Evolutionary conservation across 345 rosid species (phyloP), one percentile per base, ranked within the genome.

Genomic region (Ceriops zippeliana): DNA sequence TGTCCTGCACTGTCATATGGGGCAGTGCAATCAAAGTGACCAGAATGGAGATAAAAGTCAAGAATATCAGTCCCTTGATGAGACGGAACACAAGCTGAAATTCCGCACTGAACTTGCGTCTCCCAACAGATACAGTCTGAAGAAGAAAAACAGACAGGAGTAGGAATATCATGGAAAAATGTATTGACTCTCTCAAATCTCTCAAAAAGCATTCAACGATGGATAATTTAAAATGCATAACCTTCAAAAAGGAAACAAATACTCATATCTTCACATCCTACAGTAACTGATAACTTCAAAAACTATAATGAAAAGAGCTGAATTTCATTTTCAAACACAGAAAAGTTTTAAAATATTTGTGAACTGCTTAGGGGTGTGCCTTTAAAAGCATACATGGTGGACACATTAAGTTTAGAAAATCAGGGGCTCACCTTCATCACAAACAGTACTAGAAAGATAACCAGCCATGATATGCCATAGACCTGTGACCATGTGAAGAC

Each of bases 391-490:
- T 42, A 42, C 16, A 13, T 42, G 49, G 16, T 0, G 19, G 15
- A 15, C 49, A 68, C 37, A 49, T 26, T 11, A 27, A 21, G 30
- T 42, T 49, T 27, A 34, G 63, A 28, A 66, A 26, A 53, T 54
- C 21, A 51, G 49, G 69, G 78, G 76, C 84, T 38, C 37, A 95
- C 99, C 98, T 96, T 96, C 99, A 96, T 92, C 58, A 96, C 96
- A 71, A 89, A 90, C 87, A 96, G 71, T 73, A 96, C 78, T 60
- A 92, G 61, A 70, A 96, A 80, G 68, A 96, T 96, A 79, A 96
- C 99, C 66, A 90, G 86, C 99, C 99, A 96, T 20, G 99, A 96
- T 67, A 86, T 63, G 34, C 97, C 99, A 52, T 96, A 96, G 62
- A 96, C 91, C 99, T 95, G 81, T 38, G 58, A 68, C 17, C 61